Base-by-base conservation (phyloP, 768 basidiomycete genomes). In the Xanthoconium purpureum region DNA sequence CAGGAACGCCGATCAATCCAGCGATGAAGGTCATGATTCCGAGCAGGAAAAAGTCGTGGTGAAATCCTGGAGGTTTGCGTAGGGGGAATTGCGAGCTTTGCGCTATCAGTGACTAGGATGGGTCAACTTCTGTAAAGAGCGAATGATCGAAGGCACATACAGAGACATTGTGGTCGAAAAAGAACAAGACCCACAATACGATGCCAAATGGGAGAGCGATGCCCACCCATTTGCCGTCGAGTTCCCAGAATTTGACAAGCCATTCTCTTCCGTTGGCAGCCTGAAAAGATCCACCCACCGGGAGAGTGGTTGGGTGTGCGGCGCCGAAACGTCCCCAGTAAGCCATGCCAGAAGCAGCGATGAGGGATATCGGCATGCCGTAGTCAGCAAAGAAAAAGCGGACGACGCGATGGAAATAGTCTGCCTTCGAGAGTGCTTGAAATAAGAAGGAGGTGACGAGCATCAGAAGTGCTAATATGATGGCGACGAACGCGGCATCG, bases 91-190 rank as follows among this genome's bases (percentile, higher is more conserved):
- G 84, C 1, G 90, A 84, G 2, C 91, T 87, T 72, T 97, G 94
- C 0, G 94, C 93, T 77, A 97, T 97, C 35, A 98, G 70, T 0
- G 91, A 93, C 93, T 94, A 59, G 18, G 50, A 51, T 38, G 20
- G 38, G 17, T 56, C 17, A 56, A 47, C 11, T 7, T n/a, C 11
- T 20, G 20, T 14, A 50, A 10, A n/a, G 29, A 14, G 20, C 10
- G 6, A 35, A 46, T 12, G 33, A 32, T 53, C 11, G 10, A 14
- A 53, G 29, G 18, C 29, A 46, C 47, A 73, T 68, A 91, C 91
- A 46, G 92, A 94, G 51, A 94, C 91, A 63, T 95, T 95, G 61
- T 94, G 91, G 60, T 98, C 94, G 62, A 97, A 97, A 77, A 94
- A 94, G 74, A 98, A 96, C 43, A 97, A 74, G 24, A 96, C 81